Evolutionary conservation across 257 asterid species (phyloP).

Genomic region (Leptodermis oblonga): DNA sequence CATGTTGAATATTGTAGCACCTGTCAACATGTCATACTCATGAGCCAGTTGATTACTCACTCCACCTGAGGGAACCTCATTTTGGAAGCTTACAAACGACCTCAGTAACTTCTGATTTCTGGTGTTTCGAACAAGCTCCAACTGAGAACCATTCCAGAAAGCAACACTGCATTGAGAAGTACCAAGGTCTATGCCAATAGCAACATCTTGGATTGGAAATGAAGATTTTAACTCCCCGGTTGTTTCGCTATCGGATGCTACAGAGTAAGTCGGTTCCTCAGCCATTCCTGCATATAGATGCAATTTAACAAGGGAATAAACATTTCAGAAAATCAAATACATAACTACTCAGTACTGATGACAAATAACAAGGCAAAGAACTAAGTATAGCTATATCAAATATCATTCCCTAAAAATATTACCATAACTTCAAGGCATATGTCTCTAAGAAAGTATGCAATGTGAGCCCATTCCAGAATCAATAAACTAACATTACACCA

Average conservation of each 20-base stretch:
- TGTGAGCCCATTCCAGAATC: not conserved
- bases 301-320: not conserved
- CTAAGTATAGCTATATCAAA: not conserved
- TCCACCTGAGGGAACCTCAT: slow-evolving; percentile 63
- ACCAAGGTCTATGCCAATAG: slow-evolving; percentile 86
- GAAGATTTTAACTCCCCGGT: slow-evolving; percentile 66
- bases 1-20: slow-evolving; percentile 73
- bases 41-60: slow-evolving; percentile 62
- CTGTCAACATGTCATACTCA: slow-evolving; percentile 72
- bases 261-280: slow-evolving; percentile 77
- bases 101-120: slow-evolving; percentile 58
- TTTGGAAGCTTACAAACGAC: slow-evolving; percentile 68
- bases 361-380: not conserved
- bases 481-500: not conserved
- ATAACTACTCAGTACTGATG: not conserved
- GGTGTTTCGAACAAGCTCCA: slow-evolving; percentile 64
- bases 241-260: slow-evolving; percentile 81
- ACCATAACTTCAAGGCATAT: not conserved
- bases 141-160: slow-evolving; percentile 69
- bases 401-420: not conserved
- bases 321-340: not conserved
- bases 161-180: slow-evolving; percentile 87
- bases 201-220: slow-evolving; percentile 45
- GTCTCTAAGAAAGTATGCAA: not conserved
- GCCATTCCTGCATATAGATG: slow-evolving; percentile 45